Evolutionary conservation across 1,284 basidiomycete species (phyloP).

Genomic region (Wallemia hederae): DNA sequence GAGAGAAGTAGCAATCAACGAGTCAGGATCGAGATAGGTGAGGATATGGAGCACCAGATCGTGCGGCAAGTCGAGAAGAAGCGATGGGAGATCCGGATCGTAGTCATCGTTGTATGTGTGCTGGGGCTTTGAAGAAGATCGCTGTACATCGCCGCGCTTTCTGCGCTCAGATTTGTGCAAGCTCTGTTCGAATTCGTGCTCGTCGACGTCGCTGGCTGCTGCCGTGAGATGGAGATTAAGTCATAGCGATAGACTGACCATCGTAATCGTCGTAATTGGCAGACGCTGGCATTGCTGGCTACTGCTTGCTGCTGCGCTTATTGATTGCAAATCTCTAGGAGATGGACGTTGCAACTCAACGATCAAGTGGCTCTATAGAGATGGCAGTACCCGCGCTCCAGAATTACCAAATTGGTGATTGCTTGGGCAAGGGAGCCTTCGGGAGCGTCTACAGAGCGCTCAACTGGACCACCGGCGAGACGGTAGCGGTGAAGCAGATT

Average conservation of each 20-base stretch:
- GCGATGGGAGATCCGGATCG: not conserved
- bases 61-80: not conserved
- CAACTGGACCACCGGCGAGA: conserved; percentile 88
- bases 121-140: too few relatives aligned
- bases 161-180: too few relatives aligned
- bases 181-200: too few relatives aligned
- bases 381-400: not conserved
- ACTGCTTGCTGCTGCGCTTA: too few relatives aligned
- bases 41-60: not conserved
- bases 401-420: conserved; percentile 4
- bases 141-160: too few relatives aligned
- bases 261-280: too few relatives aligned
- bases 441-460: conserved; percentile 27
- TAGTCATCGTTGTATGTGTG: too few relatives aligned
- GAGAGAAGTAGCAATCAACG: not conserved
- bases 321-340: too few relatives aligned
- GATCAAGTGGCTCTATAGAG: too few relatives aligned
- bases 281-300: too few relatives aligned
- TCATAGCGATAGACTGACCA: too few relatives aligned
- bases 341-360: too few relatives aligned
- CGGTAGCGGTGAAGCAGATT: conserved; percentile 83
- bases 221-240: not conserved
- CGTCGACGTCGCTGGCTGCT: not conserved
- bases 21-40: not conserved
- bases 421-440: conserved; percentile 4